Evolutionary conservation across 768 basidiomycete species (phyloP).

Genomic region (Auriscalpium vulgare): DNA sequence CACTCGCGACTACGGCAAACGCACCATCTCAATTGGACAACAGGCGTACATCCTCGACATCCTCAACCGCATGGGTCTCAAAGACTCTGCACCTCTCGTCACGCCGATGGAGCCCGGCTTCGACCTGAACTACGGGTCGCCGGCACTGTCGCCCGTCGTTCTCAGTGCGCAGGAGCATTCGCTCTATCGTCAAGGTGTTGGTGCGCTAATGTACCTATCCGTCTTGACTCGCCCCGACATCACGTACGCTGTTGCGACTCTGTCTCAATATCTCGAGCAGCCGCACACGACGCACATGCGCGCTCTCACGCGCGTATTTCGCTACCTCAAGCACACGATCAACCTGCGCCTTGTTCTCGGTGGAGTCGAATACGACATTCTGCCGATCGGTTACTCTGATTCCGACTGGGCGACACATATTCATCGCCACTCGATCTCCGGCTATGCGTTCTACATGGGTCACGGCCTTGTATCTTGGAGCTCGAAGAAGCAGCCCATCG

Average conservation of each 20-base stretch:
- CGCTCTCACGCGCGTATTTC: not conserved
- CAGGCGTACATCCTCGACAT: conserved; percentile 14
- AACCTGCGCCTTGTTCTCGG: not conserved
- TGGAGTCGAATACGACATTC: not conserved
- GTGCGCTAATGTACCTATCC: conserved; percentile 26
- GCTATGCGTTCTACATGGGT: not conserved
- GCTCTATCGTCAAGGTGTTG: conserved; percentile 23
- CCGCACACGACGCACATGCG: not conserved
- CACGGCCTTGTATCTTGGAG: not conserved
- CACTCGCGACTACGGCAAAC: conserved; percentile 11
- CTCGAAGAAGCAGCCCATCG: not conserved
- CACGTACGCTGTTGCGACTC: conserved; percentile 17
- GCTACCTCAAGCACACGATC: not conserved
- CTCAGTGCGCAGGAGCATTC: conserved; percentile 17
- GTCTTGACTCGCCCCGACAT: conserved; percentile 29
- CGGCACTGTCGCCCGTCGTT: conserved; percentile 2
- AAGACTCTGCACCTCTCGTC: conserved; percentile 1
- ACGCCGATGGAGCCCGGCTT: conserved; percentile 6
- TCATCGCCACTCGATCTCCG: not conserved
- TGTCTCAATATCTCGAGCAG: not conserved
- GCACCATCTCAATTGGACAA: conserved; percentile 13
- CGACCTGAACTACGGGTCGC: not conserved
- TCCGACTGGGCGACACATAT: not conserved
- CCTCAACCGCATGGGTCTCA: conserved; percentile 11
- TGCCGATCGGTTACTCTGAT: not conserved